These are phyloP conservation scores for Phragmites australis DNA, from an alignment of 176 grass and related monocot genomes.

Conservation along the genomic window DNA sequence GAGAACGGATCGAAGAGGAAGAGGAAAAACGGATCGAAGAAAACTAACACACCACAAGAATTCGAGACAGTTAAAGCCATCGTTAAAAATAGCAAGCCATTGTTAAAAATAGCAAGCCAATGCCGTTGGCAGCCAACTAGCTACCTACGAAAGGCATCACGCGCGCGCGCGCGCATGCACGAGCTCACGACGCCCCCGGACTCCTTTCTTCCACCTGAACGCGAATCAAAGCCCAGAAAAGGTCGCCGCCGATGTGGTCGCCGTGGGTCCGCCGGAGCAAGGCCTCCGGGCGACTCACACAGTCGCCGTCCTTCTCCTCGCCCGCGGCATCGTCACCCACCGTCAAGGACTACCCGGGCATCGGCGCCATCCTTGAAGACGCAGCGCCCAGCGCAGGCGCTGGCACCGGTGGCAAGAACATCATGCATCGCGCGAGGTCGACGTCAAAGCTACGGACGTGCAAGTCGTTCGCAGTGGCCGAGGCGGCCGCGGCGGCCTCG, in stretches of 20 bases:
- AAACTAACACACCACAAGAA: conserved; percentile 27
- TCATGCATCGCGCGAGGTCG: conserved; percentile 51
- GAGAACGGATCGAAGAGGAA: neutral
- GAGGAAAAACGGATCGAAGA: neutral
- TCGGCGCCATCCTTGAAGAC: conserved; percentile 49
- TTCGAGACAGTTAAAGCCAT: conserved; percentile 2
- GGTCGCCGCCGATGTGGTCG: conserved; percentile 46
- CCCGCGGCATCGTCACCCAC: neutral
- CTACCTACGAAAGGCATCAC: conserved; percentile 27
- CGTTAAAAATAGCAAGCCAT: conserved; percentile 51
- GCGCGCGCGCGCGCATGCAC: conserved; percentile 39
- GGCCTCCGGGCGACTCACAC: conserved; percentile 35
- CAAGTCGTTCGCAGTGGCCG: conserved; percentile 48
- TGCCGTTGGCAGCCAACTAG: conserved; percentile 16
- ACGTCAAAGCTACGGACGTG: conserved; percentile 37
- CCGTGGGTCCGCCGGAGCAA: conserved; percentile 45
- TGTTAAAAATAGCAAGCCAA: conserved; percentile 50
- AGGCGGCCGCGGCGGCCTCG: conserved; percentile 38
- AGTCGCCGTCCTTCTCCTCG: conserved; percentile 40
- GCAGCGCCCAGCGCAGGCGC: neutral
- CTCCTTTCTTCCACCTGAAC: conserved; percentile 1
- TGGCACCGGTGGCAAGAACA: neutral
- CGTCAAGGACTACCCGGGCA: conserved; percentile 42
- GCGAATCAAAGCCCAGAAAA: conserved; percentile 23
- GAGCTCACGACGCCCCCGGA: neutral